These are phyloP conservation scores for barley (Hordeum vulgare) DNA, from an alignment of 176 grass and related monocot species.

Conservation along the genomic window MorexV3_pseudomolecules_assembly NC_058523.1:541184899-541185398, in stretches of 20 bases:
- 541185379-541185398: too few species aligned
- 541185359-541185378: too few species aligned
- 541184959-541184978: not conserved
- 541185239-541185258: too few species aligned
- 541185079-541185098: not conserved
- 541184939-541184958: not conserved
- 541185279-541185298: too few species aligned
- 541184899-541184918: not conserved
- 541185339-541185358: too few species aligned
- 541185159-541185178: not conserved
- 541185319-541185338: too few species aligned
- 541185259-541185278: too few species aligned
- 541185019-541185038: not conserved
- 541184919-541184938: not conserved
- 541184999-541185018: not conserved
- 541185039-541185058: not conserved
- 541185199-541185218: not conserved
- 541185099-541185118: not conserved
- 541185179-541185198: slow-evolving; percentile 3
- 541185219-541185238: not conserved
- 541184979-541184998: not conserved
- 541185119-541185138: not conserved
- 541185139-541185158: not conserved
- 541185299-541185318: too few species aligned
- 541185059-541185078: not conserved